Conservation (phyloP, 2,329 filamentous ascomycete species). For the Neonectria magnoliae region DNA sequence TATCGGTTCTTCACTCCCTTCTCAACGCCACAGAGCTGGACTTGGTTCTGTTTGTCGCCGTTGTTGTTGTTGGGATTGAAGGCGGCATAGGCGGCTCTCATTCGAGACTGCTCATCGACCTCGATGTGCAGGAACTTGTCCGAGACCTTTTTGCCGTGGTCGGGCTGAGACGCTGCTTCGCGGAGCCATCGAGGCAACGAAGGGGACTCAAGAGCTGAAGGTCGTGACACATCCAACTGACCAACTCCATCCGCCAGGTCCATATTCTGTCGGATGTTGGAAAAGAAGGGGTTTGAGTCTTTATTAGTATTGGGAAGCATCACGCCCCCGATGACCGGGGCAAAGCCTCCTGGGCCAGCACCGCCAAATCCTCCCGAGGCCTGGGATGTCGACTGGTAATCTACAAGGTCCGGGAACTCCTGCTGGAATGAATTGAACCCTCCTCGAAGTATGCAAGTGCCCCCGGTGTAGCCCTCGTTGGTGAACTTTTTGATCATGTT, state of each 20-base stretch:
- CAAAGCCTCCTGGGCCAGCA: conserved; percentile 56
- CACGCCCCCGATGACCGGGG: conserved; percentile 88
- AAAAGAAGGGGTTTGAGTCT: conserved; percentile 88
- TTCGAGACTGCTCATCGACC: conserved; percentile 86
- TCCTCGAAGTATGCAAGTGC: conserved; percentile 79
- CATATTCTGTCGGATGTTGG: conserved; percentile 96
- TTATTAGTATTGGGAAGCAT: conserved; percentile 76
- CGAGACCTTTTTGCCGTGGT: conserved; percentile 83
- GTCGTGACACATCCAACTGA: conserved; percentile 70
- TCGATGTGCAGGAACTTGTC: conserved; percentile 88
- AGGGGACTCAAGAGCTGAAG: conserved; percentile 56
- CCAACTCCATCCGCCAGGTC: conserved; percentile 94
- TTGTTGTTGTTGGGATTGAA: conserved; percentile 54
- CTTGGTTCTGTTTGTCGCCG: conserved; percentile 45
- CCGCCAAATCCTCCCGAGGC: conserved; percentile 59
- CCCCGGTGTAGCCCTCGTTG: conserved; percentile 81
- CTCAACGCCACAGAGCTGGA: conserved; percentile 91
- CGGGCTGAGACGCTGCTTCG: conserved; percentile 69
- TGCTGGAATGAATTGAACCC: conserved; percentile 81
- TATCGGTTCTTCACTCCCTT: conserved; percentile 96
- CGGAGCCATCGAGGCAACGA: conserved; percentile 81
- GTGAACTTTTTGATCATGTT: conserved; percentile 96
- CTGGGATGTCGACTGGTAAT: conserved; percentile 55
- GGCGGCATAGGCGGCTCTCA: conserved; percentile 78
- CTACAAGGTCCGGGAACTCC: conserved; percentile 72